Conservation (phyloP, 768 basidiomycete species). For the Rhodocollybia butyracea region DNA sequence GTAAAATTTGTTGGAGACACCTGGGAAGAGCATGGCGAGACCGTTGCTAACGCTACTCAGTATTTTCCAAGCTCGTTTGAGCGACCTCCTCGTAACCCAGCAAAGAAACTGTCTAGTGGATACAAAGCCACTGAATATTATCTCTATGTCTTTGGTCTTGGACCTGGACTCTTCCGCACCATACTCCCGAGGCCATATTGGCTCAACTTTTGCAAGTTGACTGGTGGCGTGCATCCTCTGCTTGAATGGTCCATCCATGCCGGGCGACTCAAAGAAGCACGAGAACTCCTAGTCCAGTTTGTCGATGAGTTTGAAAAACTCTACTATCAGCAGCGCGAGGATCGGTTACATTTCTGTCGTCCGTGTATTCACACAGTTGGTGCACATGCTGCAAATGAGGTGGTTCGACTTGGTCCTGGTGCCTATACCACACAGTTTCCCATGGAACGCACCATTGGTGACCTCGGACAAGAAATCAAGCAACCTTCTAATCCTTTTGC, state of each 20-base stretch:
- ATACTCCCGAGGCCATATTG: constrained; percentile 18
- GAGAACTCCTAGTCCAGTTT: constrained; percentile 18
- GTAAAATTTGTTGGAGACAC: constrained; percentile 11
- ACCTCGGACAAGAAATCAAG: constrained; percentile 8
- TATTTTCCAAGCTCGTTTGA: constrained; percentile 24
- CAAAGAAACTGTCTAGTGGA: constrained; percentile 26
- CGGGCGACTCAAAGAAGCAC: constrained; percentile 13
- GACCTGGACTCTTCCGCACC: constrained; percentile 20
- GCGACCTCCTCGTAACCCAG: constrained; percentile 26
- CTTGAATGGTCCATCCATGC: constrained; percentile 15
- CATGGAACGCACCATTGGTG: constrained; percentile 13
- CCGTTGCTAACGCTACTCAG: constrained; percentile 14
- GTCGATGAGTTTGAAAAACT: constrained; percentile 24
- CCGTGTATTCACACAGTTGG: constrained; percentile 22
- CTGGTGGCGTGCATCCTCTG: constrained; percentile 18
- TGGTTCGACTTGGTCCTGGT: constrained; percentile 12
- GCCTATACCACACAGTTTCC: constrained; percentile 18
- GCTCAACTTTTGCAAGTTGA: constrained; percentile 22
- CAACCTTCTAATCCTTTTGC: constrained; percentile 15
- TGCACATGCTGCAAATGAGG: constrained; percentile 22
- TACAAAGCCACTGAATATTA: constrained; percentile 29
- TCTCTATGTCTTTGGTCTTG: constrained; percentile 23
- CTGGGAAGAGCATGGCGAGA: constrained; percentile 20
- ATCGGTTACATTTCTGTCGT: constrained; percentile 26
- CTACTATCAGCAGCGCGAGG: constrained; percentile 19